Evolutionary conservation across 805 yeast genomes (phyloP).

Genomic region (Metschnikowia borealis): DNA sequence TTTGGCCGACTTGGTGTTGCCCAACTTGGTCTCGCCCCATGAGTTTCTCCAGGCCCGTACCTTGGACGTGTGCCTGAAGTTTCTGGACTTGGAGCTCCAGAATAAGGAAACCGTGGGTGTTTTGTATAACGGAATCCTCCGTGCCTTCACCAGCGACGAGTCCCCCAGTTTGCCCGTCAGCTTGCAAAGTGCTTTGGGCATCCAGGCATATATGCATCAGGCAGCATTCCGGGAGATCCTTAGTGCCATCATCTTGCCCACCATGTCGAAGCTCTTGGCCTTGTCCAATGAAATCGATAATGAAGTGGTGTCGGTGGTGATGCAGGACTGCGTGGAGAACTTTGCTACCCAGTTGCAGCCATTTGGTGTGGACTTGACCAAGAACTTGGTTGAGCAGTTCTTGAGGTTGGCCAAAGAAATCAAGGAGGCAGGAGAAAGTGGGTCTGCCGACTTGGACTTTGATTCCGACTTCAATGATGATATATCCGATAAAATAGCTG

Average conservation of each 20-base stretch:
- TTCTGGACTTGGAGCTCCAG: slow-evolving; percentile 56
- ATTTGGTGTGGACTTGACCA: slow-evolving; percentile 26
- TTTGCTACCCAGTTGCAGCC: slow-evolving; percentile 74
- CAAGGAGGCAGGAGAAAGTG: slow-evolving; percentile 44
- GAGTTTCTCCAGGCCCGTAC: slow-evolving; percentile 75
- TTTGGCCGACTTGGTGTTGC: slow-evolving; percentile 59
- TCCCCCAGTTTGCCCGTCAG: slow-evolving; percentile 60
- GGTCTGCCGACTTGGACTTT: slow-evolving; percentile 20
- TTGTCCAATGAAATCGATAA: slow-evolving; percentile 79
- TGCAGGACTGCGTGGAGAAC: slow-evolving; percentile 92
- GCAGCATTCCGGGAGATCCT: slow-evolving; percentile 67
- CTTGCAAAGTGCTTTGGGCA: slow-evolving; percentile 78
- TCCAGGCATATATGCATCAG: slow-evolving; percentile 70
- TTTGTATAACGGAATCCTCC: slow-evolving; percentile 33
- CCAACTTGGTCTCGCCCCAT: slow-evolving; percentile 58
- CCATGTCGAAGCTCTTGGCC: slow-evolving; percentile 74
- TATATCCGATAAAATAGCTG: slow-evolving; percentile 67
- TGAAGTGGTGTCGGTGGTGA: slow-evolving; percentile 82
- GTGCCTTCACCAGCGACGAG: slow-evolving; percentile 25
- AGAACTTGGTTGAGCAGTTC: slow-evolving; percentile 25
- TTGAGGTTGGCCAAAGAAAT: slow-evolving; percentile 36
- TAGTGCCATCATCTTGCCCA: slow-evolving; percentile 64
- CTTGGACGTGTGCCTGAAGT: slow-evolving; percentile 60
- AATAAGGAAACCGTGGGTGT: slow-evolving; percentile 20
- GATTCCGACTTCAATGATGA: slow-evolving; percentile 27